Conservation (phyloP, 1,284 basidiomycete species). For the Leccinum subfulvum region DNA sequence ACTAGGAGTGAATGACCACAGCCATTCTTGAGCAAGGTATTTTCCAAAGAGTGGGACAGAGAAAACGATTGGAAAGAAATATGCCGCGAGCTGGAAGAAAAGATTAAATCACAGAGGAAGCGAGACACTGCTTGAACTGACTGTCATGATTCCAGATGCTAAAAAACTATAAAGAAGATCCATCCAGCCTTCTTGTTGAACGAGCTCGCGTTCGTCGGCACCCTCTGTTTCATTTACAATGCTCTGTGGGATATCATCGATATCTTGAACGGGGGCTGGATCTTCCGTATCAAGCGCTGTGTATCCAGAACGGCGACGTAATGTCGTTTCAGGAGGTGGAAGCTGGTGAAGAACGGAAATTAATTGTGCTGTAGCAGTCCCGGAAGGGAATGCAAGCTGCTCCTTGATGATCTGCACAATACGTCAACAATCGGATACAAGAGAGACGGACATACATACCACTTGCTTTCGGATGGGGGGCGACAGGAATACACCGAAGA, state of each 20-base stretch:
- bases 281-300: slow-evolving; percentile 42
- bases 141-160: slow-evolving; percentile 70
- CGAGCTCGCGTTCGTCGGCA: slow-evolving; percentile 41
- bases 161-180: slow-evolving; percentile 75
- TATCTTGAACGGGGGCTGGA: slow-evolving; percentile 1
- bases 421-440: background rate
- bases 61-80: slow-evolving; percentile 90
- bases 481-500: slow-evolving; percentile 94
- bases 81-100: slow-evolving; percentile 61
- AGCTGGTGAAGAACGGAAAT: slow-evolving; percentile 87
- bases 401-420: slow-evolving; percentile 81
- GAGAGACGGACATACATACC: slow-evolving; percentile 42
- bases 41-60: slow-evolving; percentile 88
- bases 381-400: slow-evolving; percentile 90
- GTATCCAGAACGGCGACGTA: slow-evolving; percentile 59
- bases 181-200: slow-evolving; percentile 68
- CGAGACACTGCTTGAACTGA: slow-evolving; percentile 37
- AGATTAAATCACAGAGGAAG: slow-evolving; percentile 5
- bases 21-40: slow-evolving; percentile 84
- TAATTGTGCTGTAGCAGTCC: slow-evolving; percentile 95
- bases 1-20: slow-evolving; percentile 94
- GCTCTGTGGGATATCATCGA: background rate
- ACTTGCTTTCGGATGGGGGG: slow-evolving; percentile 93
- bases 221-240: slow-evolving; percentile 17
- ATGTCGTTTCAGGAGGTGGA: slow-evolving; percentile 57